Base-by-base conservation (phyloP, 371 early-diverging fungal genomes). In the Capillidium heterosporum region DNA sequence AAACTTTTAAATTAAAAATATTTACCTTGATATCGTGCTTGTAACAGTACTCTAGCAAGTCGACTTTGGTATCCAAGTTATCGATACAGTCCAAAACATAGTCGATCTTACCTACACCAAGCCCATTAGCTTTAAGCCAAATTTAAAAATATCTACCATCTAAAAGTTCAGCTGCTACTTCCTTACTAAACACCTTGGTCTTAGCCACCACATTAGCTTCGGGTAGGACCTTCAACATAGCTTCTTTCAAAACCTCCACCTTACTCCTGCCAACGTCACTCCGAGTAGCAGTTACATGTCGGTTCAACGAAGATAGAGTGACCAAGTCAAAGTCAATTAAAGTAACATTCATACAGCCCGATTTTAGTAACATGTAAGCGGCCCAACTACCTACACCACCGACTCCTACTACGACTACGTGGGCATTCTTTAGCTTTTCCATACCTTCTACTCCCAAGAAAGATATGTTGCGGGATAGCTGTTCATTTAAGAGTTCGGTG, bases 271-370 rank as follows among this genome's bases (percentile, higher is more conserved):
- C 96, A 1, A 95, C 92, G 61, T 89, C 91, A 2, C 75, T 77
- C 17, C 81, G 76, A 0, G 80, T 82, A 3, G 95, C 95, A 1
- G 89, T 88, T 0, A 93, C 91, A 59, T 95, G 94, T 44, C 95
- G 75, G 64, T 94, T 94, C 52, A 96, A 70, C 29, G 82, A 81
- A 41, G 87, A 86, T 19, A 92, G 68, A 1, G 93, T 85, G 15
- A 96, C 91, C 66, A 92, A 91, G 66, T 94, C 95, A 67, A 95
- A 95, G 60, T 96, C 96, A 49, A 96, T 88, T 32, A 96, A 65
- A 15, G 95, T 80, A 27, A 96, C 73, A 41, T 73, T 75, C 59
- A 81, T 78, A 0, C 94, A 87, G 26, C 96, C 96, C 2, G 91
- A 84, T 40, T 95, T 77, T 51, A 85, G 57, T 35, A 96, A 69